Conservation (phyloP, 345 rosid species). For the Turnera subulata region DNA sequence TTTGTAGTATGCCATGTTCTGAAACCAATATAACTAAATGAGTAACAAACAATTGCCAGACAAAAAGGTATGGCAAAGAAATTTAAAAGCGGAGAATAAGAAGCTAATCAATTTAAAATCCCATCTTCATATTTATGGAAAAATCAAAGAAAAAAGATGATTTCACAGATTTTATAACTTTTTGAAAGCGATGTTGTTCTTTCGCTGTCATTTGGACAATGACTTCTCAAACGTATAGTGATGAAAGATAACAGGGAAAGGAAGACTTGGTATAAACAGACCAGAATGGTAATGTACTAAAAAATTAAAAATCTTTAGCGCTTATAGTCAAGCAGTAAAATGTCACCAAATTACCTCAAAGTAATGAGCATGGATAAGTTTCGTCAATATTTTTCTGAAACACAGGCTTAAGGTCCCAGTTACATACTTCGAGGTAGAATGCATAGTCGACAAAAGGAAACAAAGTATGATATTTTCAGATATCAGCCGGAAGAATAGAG, state of each 20-base stretch:
- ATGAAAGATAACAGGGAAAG: no score
- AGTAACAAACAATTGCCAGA: conserved; percentile 1
- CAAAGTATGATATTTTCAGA: conserved; percentile 87
- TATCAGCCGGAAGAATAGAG: conserved; percentile 76
- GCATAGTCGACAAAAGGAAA: conserved; percentile 75
- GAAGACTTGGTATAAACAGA: no score
- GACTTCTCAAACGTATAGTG: no score
- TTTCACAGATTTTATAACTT: no score
- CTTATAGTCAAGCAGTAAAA: neutral
- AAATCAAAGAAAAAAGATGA: no score
- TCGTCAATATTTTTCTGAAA: conserved; percentile 89
- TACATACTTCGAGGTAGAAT: conserved; percentile 83
- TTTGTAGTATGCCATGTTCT: conserved; percentile 99
- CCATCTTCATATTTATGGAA: neutral
- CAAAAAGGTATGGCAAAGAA: no score
- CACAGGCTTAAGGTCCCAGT: conserved; percentile 83
- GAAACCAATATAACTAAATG: conserved; percentile 30
- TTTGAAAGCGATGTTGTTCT: no score
- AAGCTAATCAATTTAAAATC: neutral
- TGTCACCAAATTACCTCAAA: conserved; percentile 57
- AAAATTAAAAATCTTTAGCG: no score
- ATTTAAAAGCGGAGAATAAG: neutral
- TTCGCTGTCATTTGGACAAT: no score
- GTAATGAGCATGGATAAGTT: conserved; percentile 76
- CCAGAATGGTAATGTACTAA: no score